phyloP scores from a whole-genome alignment of 257 asterid genomes.

The Craterostigma plantagineum region DNA sequence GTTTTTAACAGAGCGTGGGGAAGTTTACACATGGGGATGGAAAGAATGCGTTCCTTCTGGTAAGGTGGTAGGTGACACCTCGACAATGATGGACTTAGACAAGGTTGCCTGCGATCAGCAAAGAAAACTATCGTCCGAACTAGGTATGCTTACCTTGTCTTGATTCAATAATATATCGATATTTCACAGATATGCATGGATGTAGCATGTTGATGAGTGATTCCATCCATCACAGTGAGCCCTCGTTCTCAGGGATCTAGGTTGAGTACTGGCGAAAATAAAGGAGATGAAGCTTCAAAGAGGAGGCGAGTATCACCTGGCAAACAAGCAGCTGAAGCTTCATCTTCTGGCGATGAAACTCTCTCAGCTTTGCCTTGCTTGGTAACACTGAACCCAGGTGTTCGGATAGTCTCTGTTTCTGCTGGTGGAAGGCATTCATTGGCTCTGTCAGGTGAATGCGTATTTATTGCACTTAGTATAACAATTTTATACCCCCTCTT shows the following conservation, averaged over 20 bases:
- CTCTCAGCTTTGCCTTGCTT: slow-evolving; percentile 85
- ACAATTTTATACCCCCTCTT: no score
- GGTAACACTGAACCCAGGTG: slow-evolving; percentile 68
- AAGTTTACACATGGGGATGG: slow-evolving; percentile 99
- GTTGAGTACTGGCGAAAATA: slow-evolving; percentile 31
- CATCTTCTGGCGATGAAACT: slow-evolving; percentile 55
- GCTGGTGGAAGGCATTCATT: slow-evolving; percentile 97
- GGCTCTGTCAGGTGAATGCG: slow-evolving; percentile 61
- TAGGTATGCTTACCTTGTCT: slow-evolving; percentile 35
- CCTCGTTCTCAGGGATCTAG: slow-evolving; percentile 64
- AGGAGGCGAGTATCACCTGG: slow-evolving; percentile 68
- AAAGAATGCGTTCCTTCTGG: slow-evolving; percentile 97
- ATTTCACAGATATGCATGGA: background rate
- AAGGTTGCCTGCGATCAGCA: slow-evolving; percentile 34
- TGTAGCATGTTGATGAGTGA: slow-evolving; percentile 29
- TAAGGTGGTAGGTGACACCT: slow-evolving; percentile 45
- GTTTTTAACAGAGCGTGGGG: slow-evolving; percentile 51
- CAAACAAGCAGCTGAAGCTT: slow-evolving; percentile 57
- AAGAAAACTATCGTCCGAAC: slow-evolving; percentile 29
- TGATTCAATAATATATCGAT: slow-evolving; percentile 1
- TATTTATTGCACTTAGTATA: slow-evolving; percentile 4
- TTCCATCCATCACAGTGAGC: slow-evolving; percentile 40
- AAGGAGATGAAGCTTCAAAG: slow-evolving; percentile 66
- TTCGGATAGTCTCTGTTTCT: slow-evolving; percentile 62
- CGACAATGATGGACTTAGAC: slow-evolving; percentile 30